Conservation (phyloP, 2,329 filamentous ascomycete species). For the Aspergillus sojae region DNA sequence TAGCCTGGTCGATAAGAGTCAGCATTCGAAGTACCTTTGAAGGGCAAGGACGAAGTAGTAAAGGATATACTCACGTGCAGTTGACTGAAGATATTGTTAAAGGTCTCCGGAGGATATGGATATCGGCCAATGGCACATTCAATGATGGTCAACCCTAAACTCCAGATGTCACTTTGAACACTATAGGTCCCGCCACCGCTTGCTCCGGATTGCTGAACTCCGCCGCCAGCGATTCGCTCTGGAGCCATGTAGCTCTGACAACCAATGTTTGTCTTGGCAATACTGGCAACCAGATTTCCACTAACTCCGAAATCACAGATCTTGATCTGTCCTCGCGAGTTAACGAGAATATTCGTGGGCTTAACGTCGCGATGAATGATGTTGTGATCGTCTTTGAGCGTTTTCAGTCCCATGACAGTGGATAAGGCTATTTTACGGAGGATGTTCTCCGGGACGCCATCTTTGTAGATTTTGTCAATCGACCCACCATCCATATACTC, state of each 20-base stretch:
- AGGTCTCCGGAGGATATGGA: slow-evolving; percentile 95
- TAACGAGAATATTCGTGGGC: slow-evolving; percentile 96
- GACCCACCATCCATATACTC: slow-evolving; percentile 99
- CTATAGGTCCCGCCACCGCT: slow-evolving; percentile 85
- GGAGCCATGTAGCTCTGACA: slow-evolving; percentile 99
- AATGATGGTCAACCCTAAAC: slow-evolving; percentile 88
- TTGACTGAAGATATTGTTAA: slow-evolving; percentile 97
- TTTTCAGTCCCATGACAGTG: slow-evolving; percentile 88
- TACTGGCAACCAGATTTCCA: slow-evolving; percentile 94
- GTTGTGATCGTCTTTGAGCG: slow-evolving; percentile 95
- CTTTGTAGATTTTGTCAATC: slow-evolving; percentile 91
- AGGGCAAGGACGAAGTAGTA: background rate
- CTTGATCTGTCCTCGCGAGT: slow-evolving; percentile 88
- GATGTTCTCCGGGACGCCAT: slow-evolving; percentile 86
- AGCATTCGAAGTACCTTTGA: slow-evolving; percentile 1
- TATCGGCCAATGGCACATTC: slow-evolving; percentile 94
- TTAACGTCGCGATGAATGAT: slow-evolving; percentile 99
- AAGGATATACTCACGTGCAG: slow-evolving; percentile 72
- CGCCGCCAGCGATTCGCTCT: slow-evolving; percentile 87
- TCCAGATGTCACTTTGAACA: slow-evolving; percentile 98
- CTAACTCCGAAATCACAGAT: slow-evolving; percentile 98
- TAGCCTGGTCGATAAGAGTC: slow-evolving; percentile 65
- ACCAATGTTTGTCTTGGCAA: slow-evolving; percentile 97
- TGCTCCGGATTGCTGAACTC: slow-evolving; percentile 70
- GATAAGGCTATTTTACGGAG: slow-evolving; percentile 87